Evolutionary conservation across 192 early-diverging fungal genomes (phyloP), one percentile per base, ranked within the genome.

Genomic region (Fimicolochytrium jonesii): DNA sequence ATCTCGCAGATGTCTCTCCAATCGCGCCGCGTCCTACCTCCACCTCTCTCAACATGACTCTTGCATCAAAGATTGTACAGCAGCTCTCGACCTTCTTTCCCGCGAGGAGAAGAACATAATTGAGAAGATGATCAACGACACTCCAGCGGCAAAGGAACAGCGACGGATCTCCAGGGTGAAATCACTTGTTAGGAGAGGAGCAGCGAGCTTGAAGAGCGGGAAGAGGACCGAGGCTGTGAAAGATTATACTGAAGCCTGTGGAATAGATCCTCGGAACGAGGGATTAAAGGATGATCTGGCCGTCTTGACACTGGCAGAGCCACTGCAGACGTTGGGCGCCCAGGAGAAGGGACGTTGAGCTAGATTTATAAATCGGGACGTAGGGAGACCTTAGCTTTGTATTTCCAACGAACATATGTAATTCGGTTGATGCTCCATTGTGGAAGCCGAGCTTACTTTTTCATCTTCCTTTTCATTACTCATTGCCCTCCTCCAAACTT

Each of bases 101-200:
- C 41, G 22, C n/a, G 70, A 75, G 37, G 68, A 77, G 47, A 56
- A 39, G 13, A 48, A 31, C 7, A 7, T 66, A 46, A 45, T 53
- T 18, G 53, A 55, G 33, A 53, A 72, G 43, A 44, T 64, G 35
- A 63, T 68, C 32, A 76, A 83, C 36, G 65, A 83, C 11, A 74
- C 82, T 44, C n/a, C n/a, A n/a, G 70, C 78, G 17, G 59, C 62
- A 6, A 86, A 82, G 39, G 54, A 76, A 18, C 41, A 28, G 31
- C 63, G 64, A n/a, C 23, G 41, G 13, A 55, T 52, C n/a, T 20
- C 37, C 4, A 34, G 59, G 25, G 43, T 70, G 41, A 92, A 91
- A 67, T 70, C 88, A 30, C 74, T 82, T 36, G 81, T 80, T 28
- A 70, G 89, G 53, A 77, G 87, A 36, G 91, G 89, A 0, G 83